These are phyloP conservation scores for Metschnikowia vanudenii DNA, from an alignment of 805 yeast species.

Conservation along the genomic window DNA sequence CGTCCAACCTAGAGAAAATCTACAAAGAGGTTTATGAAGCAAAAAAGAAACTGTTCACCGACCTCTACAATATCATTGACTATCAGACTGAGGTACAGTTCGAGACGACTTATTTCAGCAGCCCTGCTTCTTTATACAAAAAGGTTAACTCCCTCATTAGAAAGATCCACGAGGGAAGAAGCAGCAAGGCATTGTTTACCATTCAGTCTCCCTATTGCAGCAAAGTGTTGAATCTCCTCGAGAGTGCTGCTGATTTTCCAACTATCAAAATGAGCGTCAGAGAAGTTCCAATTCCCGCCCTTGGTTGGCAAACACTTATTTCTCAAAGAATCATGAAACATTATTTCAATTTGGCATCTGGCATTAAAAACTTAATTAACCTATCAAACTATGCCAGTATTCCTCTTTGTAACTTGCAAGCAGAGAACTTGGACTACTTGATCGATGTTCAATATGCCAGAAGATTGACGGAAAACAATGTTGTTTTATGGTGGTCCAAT, in stretches of 20 bases:
- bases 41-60: constrained; percentile 46
- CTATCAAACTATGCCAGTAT: constrained; percentile 72
- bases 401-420: constrained; percentile 81
- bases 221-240: constrained; percentile 47
- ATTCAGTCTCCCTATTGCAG: constrained; percentile 68
- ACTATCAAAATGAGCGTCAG: constrained; percentile 57
- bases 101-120: constrained; percentile 54
- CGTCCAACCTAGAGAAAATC: constrained; percentile 50
- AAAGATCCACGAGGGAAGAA: constrained; percentile 57
- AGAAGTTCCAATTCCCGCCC: constrained; percentile 62
- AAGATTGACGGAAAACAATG: constrained; percentile 57
- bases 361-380: constrained; percentile 65
- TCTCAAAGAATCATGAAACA: constrained; percentile 66
- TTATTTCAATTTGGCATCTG: constrained; percentile 67
- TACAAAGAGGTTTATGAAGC: constrained; percentile 53
- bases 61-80: constrained; percentile 46
- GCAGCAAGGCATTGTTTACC: constrained; percentile 61
- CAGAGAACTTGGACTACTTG: constrained; percentile 73
- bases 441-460: constrained; percentile 89
- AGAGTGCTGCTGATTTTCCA: constrained; percentile 56
- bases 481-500: constrained; percentile 93
- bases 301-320: constrained; percentile 77
- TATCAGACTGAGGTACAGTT: constrained; percentile 55
- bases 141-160: constrained; percentile 54
- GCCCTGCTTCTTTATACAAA: constrained; percentile 53